Base-by-base conservation (phyloP, 345 rosid species). In the Cardamine chenopodiifolia region DNA sequence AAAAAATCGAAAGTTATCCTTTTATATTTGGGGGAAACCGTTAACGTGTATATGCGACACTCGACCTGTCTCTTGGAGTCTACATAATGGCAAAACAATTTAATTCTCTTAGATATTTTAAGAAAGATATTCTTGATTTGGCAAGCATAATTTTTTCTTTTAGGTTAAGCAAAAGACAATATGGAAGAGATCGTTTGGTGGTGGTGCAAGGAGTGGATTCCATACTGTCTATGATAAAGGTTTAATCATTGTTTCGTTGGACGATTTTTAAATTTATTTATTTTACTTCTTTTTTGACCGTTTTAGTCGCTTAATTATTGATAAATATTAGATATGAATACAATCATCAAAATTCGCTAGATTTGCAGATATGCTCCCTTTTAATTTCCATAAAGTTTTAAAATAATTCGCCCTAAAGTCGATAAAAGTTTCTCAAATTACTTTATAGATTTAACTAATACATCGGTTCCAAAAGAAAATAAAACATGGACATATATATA, bases 161-260 rank as follows among this genome's bases (percentile, higher is more conserved):
- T 31, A 18, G 39, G 39, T 53, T 53, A 70, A 61, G 65, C 52
- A 76, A 69, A 62, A 62, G 66, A 45, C 66, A 45, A 75, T 45
- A 31, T 62, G 25, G 59, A 62, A 62, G 60, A 18, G 44, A 55
- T 23, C 18, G 23, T 34, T 76, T 37, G 59, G 70, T 76, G 63
- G 75, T 76, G 63, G 75, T 76, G 75, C 70, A 12, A 69, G 44
- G 70, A 76, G 80, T 76, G 80, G 80, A 70, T 62, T 76, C 80
- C 80, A 70, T 70, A 76, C 79, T 69, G 74, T 76, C 79, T 42
- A 62, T 62, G 28, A 32, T 62, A 76, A 69, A 76, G 70, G 48
- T 18, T 69, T 76, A 76, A 76, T 76, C 64, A 76, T 69, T 69
- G 75, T 53, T 68, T 25, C 48, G 14, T 61, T 62, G 58, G 75